A percentile compares a stretch with the other conserved stretches of the same genome.
Conservation (phyloP, 1,284 basidiomycete genomes). For the Ganoderma meredithae region DNA sequence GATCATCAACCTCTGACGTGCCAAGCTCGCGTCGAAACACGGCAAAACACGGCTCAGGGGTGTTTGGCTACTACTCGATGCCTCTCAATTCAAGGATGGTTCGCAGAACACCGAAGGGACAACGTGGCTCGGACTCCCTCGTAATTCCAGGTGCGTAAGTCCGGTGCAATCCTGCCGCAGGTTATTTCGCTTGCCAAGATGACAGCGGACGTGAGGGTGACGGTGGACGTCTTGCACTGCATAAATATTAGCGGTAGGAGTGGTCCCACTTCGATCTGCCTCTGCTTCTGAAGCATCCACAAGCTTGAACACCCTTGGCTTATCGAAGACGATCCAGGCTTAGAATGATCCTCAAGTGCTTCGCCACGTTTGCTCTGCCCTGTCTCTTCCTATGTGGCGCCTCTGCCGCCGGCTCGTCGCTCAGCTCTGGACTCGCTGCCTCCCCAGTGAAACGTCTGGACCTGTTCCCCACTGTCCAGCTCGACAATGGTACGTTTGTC, state of each 20-base stretch:
- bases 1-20: neutral
- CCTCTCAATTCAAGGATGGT: neutral
- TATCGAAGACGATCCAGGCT: too few species aligned
- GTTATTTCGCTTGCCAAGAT: neutral
- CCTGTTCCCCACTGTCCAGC: neutral
- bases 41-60: neutral
- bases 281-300: neutral
- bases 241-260: neutral
- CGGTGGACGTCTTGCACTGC: neutral
- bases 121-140: neutral
- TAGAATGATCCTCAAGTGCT: neutral
- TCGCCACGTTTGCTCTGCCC: neutral
- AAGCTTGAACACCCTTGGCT: too few species aligned
- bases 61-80: neutral
- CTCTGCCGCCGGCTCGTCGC: neutral
- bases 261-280: neutral
- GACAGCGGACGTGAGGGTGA: neutral
- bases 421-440: neutral
- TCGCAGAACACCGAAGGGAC: neutral
- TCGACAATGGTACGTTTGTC: constrained; percentile 14
- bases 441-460: neutral
- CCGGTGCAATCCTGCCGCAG: neutral
- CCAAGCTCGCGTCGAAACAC: neutral
- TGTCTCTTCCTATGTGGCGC: neutral
- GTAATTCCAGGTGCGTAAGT: neutral